These are phyloP conservation scores for Ormosia emarginata DNA, from an alignment of 306 rosid species.

Conservation along the genomic window DNA sequence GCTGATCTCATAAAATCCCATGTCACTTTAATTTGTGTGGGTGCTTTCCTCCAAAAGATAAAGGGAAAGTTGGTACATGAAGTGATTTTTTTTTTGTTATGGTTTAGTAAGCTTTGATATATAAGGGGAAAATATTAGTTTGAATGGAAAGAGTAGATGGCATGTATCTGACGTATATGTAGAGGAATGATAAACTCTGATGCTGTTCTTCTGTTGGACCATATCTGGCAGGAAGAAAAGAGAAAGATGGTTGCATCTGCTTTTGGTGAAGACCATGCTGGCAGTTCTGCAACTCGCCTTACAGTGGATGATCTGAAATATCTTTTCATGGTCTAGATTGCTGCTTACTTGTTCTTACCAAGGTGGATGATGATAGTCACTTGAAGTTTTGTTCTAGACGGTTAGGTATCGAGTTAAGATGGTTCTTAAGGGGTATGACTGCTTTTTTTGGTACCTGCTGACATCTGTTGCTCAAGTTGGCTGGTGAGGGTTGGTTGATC, in stretches of 20 bases:
- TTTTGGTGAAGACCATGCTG: constrained; percentile 90
- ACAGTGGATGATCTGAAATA: constrained; percentile 93
- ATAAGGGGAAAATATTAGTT: neutral
- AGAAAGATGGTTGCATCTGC: constrained; percentile 98
- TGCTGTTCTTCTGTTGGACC: constrained; percentile 14
- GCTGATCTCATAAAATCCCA: neutral
- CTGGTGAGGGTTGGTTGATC: constrained; percentile 11
- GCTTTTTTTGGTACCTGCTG: constrained; percentile 20
- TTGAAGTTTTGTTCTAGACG: constrained; percentile 7
- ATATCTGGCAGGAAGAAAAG: constrained; percentile 78
- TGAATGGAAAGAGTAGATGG: neutral
- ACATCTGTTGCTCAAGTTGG: constrained; percentile 17
- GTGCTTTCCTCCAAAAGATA: neutral
- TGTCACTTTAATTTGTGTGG: neutral
- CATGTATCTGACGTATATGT: neutral
- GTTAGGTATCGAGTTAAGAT: neutral
- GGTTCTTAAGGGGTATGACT: neutral
- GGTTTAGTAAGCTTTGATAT: constrained; percentile 1
- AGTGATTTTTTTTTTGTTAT: neutral
- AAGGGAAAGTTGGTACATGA: neutral
- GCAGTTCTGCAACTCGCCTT: constrained; percentile 68
- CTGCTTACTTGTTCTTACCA: neutral
- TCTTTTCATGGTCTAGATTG: constrained; percentile 77
- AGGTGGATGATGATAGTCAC: constrained; percentile 8
- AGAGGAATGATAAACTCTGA: constrained; percentile 18